Evolutionary conservation across 768 basidiomycete genomes (phyloP).

Genomic region (Sarcomyxa edulis): DNA sequence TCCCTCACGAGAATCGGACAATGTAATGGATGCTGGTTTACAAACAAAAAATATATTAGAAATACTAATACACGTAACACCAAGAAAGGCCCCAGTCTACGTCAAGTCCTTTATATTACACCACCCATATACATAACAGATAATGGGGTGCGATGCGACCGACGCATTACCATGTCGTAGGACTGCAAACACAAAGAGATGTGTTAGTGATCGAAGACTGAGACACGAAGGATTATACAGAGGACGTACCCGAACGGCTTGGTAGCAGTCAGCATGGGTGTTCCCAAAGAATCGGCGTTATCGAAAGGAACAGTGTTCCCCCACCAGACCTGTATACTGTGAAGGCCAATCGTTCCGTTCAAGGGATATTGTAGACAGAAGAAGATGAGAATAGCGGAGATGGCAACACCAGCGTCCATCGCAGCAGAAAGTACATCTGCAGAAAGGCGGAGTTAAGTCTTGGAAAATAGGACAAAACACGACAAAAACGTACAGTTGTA

Average conservation of each 20-base stretch:
- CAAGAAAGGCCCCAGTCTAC: too few species aligned
- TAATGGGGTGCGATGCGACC: too few species aligned
- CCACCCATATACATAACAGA: too few species aligned
- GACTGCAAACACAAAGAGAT: too few species aligned
- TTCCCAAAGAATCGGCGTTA: constrained; percentile 35
- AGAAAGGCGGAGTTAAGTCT: constrained; percentile 8
- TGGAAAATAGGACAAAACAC: not conserved
- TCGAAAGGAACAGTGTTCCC: constrained; percentile 38
- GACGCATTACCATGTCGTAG: too few species aligned
- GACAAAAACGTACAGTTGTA: constrained; percentile 41
- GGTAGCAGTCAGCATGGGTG: constrained; percentile 25
- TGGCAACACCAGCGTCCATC: constrained; percentile 63
- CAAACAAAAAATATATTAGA: too few species aligned
- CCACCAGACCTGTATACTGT: constrained; percentile 62
- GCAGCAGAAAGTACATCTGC: constrained; percentile 62
- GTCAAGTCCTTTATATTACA: too few species aligned
- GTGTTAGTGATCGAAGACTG: too few species aligned
- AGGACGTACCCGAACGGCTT: constrained; percentile 29
- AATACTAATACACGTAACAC: too few species aligned
- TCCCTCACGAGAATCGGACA: too few species aligned
- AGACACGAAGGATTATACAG: too few species aligned
- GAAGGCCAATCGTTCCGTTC: constrained; percentile 52
- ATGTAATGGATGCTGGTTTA: too few species aligned
- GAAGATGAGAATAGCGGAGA: constrained; percentile 51
- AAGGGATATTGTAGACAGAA: constrained; percentile 61